A percentile compares a stretch with the other conserved stretches of the same genome.
phyloP scores from a whole-genome alignment of 257 asterid species.

The Catharanthus roseus region DNA sequence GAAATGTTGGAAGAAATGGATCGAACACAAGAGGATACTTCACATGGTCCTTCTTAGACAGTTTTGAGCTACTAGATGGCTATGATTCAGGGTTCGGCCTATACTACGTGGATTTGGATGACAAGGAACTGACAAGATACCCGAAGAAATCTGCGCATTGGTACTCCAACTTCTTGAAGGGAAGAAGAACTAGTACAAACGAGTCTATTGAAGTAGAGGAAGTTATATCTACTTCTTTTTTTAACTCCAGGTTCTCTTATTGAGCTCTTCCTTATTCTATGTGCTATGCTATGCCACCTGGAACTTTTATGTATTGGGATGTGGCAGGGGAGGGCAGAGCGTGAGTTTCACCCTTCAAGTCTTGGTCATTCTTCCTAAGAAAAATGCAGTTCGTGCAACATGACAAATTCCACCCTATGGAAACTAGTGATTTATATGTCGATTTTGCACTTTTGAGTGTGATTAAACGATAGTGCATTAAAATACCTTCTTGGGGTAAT shows the following conservation, averaged over 20 bases:
- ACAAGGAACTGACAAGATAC: conserved; percentile 27
- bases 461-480: no score
- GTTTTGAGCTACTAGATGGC: conserved; percentile 37
- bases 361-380: no score
- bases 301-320: no score
- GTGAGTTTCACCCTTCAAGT: no score
- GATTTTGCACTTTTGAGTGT: no score
- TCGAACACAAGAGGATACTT: conserved; percentile 34
- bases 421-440: no score
- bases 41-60: conserved; percentile 36
- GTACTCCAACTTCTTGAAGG: conserved; percentile 26
- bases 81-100: conserved; percentile 28
- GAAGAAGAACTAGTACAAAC: background rate
- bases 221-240: background rate
- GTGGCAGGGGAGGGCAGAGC: background rate
- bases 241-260: background rate
- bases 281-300: background rate
- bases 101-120: conserved; percentile 37
- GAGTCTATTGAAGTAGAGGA: background rate
- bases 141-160: conserved; percentile 30
- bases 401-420: no score
- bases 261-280: background rate
- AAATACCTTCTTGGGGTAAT: no score
- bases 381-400: no score
- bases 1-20: conserved; percentile 31